Evolutionary conservation across 176 grass and related monocot species (phyloP).

Genomic region (Elymus sibiricus): DNA sequence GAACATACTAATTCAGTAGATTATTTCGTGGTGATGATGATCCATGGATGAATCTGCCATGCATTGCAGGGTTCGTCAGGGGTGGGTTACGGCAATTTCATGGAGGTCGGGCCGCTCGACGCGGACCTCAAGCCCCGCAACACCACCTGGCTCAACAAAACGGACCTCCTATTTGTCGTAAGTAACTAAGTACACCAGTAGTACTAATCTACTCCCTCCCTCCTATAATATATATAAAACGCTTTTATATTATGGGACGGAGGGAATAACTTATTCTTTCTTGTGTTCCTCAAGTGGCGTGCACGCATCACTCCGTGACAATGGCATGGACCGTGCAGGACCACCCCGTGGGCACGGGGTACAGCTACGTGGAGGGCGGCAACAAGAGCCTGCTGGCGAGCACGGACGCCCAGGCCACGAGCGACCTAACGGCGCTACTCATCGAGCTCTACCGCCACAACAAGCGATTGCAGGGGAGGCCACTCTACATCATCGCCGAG

Average conservation of each 20-base stretch:
- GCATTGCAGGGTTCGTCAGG: constrained; percentile 57
- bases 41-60: background rate
- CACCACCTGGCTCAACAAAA: constrained; percentile 69
- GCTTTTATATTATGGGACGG: too few species aligned
- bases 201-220: background rate
- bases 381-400: constrained; percentile 38
- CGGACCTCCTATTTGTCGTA: constrained; percentile 86
- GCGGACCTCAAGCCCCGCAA: constrained; percentile 48
- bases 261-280: too few species aligned
- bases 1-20: too few species aligned
- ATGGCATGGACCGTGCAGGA: constrained; percentile 33
- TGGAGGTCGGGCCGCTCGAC: constrained; percentile 85
- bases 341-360: constrained; percentile 84
- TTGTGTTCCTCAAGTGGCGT: too few species aligned
- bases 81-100: constrained; percentile 76
- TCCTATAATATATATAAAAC: too few species aligned
- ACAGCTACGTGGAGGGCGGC: constrained; percentile 75
- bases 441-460: constrained; percentile 34
- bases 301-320: too few species aligned
- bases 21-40: background rate
- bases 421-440: constrained; percentile 67
- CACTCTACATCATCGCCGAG: constrained; percentile 86
- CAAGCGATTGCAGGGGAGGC: constrained; percentile 34
- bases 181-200: too few species aligned
- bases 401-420: constrained; percentile 66